A percentile compares a stretch with the other conserved stretches of the same genome.
Evolutionary conservation across 2,329 filamentous ascomycete species (phyloP).

Genomic region (Exophiala calicioides): DNA sequence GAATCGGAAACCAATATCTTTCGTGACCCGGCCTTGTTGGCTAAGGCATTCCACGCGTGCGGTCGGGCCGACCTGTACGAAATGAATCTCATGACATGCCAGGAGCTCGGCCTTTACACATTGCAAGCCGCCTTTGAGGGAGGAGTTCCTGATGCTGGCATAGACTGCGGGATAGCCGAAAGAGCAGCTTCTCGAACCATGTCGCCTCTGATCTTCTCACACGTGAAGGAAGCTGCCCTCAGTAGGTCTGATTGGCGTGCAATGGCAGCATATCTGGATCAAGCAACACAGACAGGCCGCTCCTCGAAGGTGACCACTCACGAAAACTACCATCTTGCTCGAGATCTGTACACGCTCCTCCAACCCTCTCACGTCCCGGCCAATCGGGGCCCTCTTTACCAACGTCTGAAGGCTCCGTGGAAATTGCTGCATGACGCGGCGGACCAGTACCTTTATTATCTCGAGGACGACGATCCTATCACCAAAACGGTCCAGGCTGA

Average conservation of each 20-base stretch:
- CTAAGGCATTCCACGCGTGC: slow-evolving; percentile 15
- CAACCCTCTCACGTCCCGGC: slow-evolving; percentile 9
- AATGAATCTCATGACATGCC: slow-evolving; percentile 12
- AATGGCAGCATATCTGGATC: slow-evolving; percentile 16
- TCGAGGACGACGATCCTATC: slow-evolving; percentile 4
- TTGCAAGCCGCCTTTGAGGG: slow-evolving; percentile 14
- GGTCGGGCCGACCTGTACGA: slow-evolving; percentile 15
- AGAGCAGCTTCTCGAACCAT: neutral
- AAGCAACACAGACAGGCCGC: slow-evolving; percentile 6
- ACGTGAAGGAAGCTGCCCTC: slow-evolving; percentile 10
- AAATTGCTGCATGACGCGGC: slow-evolving; percentile 14
- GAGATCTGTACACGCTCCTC: slow-evolving; percentile 17
- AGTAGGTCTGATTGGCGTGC: slow-evolving; percentile 17
- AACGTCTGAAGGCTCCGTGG: slow-evolving; percentile 15
- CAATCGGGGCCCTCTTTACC: slow-evolving; percentile 3
- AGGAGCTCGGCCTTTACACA: slow-evolving; percentile 8
- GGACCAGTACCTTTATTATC: slow-evolving; percentile 15
- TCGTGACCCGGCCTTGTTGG: slow-evolving; percentile 13
- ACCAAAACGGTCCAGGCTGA: slow-evolving; percentile 12
- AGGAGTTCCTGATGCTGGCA: slow-evolving; percentile 18
- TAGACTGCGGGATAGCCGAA: slow-evolving; percentile 18
- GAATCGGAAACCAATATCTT: slow-evolving; percentile 10
- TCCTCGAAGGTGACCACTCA: slow-evolving; percentile 7
- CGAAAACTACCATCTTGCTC: slow-evolving; percentile 17
- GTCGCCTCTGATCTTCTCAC: slow-evolving; percentile 2